Conservation (phyloP, 2,329 filamentous ascomycete genomes). For the Chalaropsis thielavioides region DNA sequence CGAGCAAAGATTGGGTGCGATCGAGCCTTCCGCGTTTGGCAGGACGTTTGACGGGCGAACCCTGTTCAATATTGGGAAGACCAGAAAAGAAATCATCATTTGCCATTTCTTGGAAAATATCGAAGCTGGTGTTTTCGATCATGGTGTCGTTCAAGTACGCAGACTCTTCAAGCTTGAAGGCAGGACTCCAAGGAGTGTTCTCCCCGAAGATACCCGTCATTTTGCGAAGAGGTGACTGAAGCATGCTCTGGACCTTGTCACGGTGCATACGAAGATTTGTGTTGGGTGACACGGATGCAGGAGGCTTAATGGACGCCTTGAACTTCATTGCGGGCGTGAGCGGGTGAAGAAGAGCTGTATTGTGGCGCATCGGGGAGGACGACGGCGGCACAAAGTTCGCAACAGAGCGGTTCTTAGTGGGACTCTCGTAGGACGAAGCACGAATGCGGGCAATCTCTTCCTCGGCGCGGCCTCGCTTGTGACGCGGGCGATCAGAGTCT, state of each 20-base stretch:
- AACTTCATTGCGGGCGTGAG: constrained; percentile 76
- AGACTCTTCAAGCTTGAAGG: constrained; percentile 45
- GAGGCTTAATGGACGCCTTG: constrained; percentile 42
- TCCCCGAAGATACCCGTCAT: constrained; percentile 33
- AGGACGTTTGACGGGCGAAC: constrained; percentile 54
- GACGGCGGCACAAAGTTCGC: constrained; percentile 40
- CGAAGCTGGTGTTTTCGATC: constrained; percentile 35
- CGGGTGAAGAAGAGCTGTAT: constrained; percentile 49
- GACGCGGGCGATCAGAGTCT: constrained; percentile 62
- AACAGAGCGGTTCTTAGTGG: constrained; percentile 51
- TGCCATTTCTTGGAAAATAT: constrained; percentile 41
- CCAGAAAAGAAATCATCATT: constrained; percentile 25
- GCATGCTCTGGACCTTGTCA: constrained; percentile 63
- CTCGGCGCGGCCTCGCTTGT: constrained; percentile 82
- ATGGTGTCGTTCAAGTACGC: constrained; percentile 33
- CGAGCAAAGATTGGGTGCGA: constrained; percentile 39
- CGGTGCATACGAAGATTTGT: constrained; percentile 84
- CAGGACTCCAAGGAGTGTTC: constrained; percentile 45
- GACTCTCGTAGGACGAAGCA: constrained; percentile 85
- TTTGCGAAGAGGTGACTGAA: constrained; percentile 55
- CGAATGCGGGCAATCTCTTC: constrained; percentile 90
- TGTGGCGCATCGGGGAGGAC: constrained; percentile 53
- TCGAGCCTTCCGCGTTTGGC: constrained; percentile 46
- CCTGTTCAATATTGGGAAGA: constrained; percentile 32
- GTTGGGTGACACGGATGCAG: constrained; percentile 77